Base-by-base conservation (phyloP, 2,329 filamentous ascomycete genomes). In the Trichoderma sp. region DNA sequence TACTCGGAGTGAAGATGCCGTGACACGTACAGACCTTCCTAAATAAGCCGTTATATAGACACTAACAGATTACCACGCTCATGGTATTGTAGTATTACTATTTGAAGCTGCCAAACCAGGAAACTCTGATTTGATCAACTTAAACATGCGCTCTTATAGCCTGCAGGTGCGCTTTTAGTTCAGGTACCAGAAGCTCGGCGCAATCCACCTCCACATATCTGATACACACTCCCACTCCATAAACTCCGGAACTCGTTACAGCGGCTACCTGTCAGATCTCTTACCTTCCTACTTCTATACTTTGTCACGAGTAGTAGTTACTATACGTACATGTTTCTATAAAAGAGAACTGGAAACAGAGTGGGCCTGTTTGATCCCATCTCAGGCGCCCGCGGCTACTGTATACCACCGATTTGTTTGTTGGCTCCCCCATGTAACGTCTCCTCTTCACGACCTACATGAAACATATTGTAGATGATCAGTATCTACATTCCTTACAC, bases 41-140 rank as follows among this genome's bases (percentile, higher is more conserved):
- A 69, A 69, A 69, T 2, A 26, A 36, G 57, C 15, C 30, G n/a
- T 17, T 32, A 8, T 8, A 36, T 39, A 50, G 26, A 34, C 32
- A 47, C 20, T 36, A 62, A 11, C 3, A 39, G 5, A 68, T 32
- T n/a, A 12, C 23, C 15, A 34, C 30, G n/a, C 58, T 50, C 30
- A 32, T 32, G 26, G 65, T 17, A 43, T 59, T 59, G 53, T 68
- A 43, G 65, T 47, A 68, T 32, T 43, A 32, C 15, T 30, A 23
- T 53, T 28, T n/a, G 39, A 69, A 62, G 67, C 57, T 69, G 43
- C 67, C 57, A 9, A 69, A 28, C 17, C 15, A 62, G 58, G 67
- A 47, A 69, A 61, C 57, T 53, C n/a, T 1, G 4, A 17, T 9
- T 20, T 8, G 50, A 11, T 59, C 57, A 59, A 59, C n/a, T 32